These are phyloP conservation scores for Eremothecium coryli DNA, from an alignment of 1,139 yeast species.

Conservation along the genomic window DNA sequence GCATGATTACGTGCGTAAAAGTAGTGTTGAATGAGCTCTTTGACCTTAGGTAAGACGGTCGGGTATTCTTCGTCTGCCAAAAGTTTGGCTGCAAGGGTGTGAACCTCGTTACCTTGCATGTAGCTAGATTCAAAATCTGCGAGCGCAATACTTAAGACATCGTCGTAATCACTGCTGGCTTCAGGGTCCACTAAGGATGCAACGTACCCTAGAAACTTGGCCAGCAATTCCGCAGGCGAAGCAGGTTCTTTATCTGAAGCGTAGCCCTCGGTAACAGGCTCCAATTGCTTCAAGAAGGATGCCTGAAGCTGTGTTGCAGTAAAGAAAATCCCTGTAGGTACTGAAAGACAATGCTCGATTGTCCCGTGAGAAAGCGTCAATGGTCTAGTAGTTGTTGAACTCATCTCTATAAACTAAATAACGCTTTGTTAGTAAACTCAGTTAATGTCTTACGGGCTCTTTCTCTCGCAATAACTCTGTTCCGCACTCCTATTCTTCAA, in stretches of 20 bases:
- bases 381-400: constrained; percentile 50
- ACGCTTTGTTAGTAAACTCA: not conserved
- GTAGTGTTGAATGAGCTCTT: constrained; percentile 65
- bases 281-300: constrained; percentile 70
- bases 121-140: constrained; percentile 78
- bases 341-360: constrained; percentile 78
- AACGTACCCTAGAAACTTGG: constrained; percentile 74
- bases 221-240: constrained; percentile 77
- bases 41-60: constrained; percentile 62
- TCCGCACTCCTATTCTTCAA: too few relatives aligned
- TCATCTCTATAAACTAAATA: constrained; percentile 10
- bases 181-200: constrained; percentile 47
- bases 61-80: constrained; percentile 44
- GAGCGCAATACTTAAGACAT: constrained; percentile 60
- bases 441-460: not conserved
- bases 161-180: constrained; percentile 48
- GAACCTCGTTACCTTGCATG: constrained; percentile 71
- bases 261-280: constrained; percentile 72
- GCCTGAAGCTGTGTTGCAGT: constrained; percentile 82
- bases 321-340: constrained; percentile 73
- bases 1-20: constrained; percentile 46
- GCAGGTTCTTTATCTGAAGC: constrained; percentile 87
- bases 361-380: constrained; percentile 76
- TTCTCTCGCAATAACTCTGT: not conserved
- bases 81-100: constrained; percentile 71